Evolutionary conservation across 306 rosid species (phyloP).

Genomic region (Pterocarpus santalinus): DNA sequence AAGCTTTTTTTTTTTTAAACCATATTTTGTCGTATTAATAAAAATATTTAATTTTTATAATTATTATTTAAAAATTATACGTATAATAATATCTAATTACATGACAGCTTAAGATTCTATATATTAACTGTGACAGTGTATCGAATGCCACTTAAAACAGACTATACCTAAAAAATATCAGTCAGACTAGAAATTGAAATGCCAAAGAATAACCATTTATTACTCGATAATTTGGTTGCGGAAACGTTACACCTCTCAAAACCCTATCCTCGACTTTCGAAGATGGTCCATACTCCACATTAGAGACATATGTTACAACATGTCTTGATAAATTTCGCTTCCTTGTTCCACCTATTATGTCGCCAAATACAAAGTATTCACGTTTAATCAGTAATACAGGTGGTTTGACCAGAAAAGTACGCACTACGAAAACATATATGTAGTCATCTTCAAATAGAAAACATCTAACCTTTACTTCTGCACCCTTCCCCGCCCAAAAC

Average conservation of each 20-base stretch:
- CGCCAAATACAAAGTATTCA: constrained; percentile 45
- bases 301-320: constrained; percentile 5
- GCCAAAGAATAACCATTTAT: too few relatives aligned
- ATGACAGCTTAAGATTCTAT: too few relatives aligned
- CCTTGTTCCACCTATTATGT: constrained; percentile 10
- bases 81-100: too few relatives aligned
- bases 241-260: background rate
- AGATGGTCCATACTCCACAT: constrained; percentile 45
- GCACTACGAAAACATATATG: constrained; percentile 25
- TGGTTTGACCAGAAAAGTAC: constrained; percentile 20
- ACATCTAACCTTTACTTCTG: constrained; percentile 6
- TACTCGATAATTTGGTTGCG: background rate
- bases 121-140: too few relatives aligned
- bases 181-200: too few relatives aligned
- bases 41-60: too few relatives aligned
- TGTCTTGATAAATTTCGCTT: constrained; percentile 43
- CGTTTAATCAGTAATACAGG: constrained; percentile 34
- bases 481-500: constrained; percentile 3
- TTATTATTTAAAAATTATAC: too few relatives aligned
- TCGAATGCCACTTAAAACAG: too few relatives aligned
- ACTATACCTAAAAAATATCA: too few relatives aligned
- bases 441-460: constrained; percentile 39
- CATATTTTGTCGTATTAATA: too few relatives aligned
- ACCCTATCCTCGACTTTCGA: background rate
- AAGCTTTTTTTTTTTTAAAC: too few relatives aligned